Evolutionary conservation across 352 stramenopile species (phyloP), one percentile per base, ranked within the genome.

Genomic region (Globisporangium cystogenes): DNA sequence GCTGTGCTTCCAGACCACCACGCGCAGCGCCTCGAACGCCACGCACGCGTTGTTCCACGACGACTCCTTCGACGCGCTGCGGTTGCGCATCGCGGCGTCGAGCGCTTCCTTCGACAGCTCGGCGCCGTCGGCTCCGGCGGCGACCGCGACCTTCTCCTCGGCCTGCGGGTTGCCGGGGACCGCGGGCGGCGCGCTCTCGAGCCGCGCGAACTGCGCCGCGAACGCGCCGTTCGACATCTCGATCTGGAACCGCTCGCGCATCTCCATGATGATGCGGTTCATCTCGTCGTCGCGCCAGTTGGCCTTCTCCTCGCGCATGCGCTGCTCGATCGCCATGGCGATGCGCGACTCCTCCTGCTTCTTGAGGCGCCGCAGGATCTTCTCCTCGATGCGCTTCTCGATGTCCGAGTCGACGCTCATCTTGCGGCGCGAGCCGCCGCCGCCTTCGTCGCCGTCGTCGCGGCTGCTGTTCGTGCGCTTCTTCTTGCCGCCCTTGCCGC

Each of bases 251-350:
- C 82, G 79, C 55, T 90, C 82, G 35, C 83, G 77, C 79, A 94
- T 91, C 59, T 94, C 81, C 72, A 90, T 89, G 55, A 91, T 91
- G 54, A 94, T 94, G 47, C 82, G 82, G 65, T 94, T 94, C 83
- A 94, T 94, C 62, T 94, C 83, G 42, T 89, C 83, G 56, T 94
- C 83, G 37, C 76, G 77, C 83, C 83, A 94, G 48, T 82, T 90
- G n/a, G 83, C 83, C 56, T 94, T 94, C 37, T 89, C 79, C 31
- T 76, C 73, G 33, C 68, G 66, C 83, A 94, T 94, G 37, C 83
- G 83, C 41, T 80, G 59, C 68, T 94, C 83, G 37, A 94, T 94
- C 21, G 83, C 83, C 51, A 80, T 70, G 12, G 83, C 77, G 48
- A 94, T 94, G 39, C 83, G 81, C 50, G 75, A 82, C 62, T 94